Evolutionary conservation across 1,139 yeast genomes (phyloP).

Genomic region (Chernovozyma sophiae-reginae): DNA sequence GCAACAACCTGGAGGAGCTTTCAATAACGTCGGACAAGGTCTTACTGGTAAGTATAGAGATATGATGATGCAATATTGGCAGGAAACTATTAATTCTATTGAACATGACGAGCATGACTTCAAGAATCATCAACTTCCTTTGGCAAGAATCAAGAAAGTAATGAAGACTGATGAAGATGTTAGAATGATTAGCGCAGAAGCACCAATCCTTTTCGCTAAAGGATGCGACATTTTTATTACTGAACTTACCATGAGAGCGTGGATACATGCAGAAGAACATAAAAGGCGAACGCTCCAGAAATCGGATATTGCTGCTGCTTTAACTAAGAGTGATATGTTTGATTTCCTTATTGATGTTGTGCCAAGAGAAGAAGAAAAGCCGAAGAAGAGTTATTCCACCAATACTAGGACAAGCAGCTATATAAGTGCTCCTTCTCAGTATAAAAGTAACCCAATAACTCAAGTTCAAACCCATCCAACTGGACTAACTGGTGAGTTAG

Average conservation of each 20-base stretch:
- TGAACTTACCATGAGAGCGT: constrained; percentile 95
- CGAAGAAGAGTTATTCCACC: constrained; percentile 32
- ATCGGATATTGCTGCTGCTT: constrained; percentile 91
- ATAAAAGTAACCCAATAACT: not conserved
- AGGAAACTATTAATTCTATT: constrained; percentile 84
- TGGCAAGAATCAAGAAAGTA: constrained; percentile 91
- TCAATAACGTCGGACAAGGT: constrained; percentile 93
- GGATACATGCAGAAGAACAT: constrained; percentile 97
- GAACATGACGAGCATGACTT: constrained; percentile 90
- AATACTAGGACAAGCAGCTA: constrained; percentile 14
- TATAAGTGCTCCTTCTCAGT: constrained; percentile 1
- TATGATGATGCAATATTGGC: constrained; percentile 96
- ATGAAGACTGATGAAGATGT: constrained; percentile 99
- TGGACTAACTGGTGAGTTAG: not conserved
- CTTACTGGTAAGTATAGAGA: constrained; percentile 77
- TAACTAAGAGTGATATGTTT: constrained; percentile 94
- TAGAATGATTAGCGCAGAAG: constrained; percentile 96
- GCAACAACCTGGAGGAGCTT: constrained; percentile 61
- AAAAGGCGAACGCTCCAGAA: constrained; percentile 91
- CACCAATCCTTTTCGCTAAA: constrained; percentile 93
- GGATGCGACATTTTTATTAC: constrained; percentile 97
- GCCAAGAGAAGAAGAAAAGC: constrained; percentile 73
- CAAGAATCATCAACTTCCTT: constrained; percentile 88
- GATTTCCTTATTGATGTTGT: constrained; percentile 94
- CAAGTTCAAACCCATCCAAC: not conserved